These are phyloP conservation scores for Zygotorulaspora mrakii DNA, from an alignment of 1,139 yeast genomes.

Conservation along the genomic window DNA sequence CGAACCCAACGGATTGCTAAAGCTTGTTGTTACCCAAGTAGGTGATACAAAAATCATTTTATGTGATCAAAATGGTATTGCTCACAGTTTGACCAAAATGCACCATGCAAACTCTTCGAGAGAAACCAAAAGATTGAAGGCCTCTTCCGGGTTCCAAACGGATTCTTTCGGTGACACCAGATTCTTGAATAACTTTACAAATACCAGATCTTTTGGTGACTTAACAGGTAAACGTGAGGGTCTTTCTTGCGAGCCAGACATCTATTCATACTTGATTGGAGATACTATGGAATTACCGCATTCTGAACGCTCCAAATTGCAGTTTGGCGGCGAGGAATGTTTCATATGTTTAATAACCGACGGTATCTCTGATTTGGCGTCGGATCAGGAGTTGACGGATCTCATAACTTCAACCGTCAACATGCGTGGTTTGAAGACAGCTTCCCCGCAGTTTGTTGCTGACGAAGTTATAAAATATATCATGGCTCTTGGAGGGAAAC, in stretches of 20 bases:
- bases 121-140: conserved; percentile 72
- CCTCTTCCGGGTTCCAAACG: conserved; percentile 50
- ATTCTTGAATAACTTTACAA: conserved; percentile 71
- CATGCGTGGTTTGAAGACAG: conserved; percentile 60
- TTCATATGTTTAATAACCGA: conserved; percentile 77
- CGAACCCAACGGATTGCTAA: conserved; percentile 63
- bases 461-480: conserved; percentile 80
- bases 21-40: conserved; percentile 79
- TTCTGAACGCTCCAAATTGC: conserved; percentile 38
- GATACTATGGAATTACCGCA: conserved; percentile 36
- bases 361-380: conserved; percentile 75
- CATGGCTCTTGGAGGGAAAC: conserved; percentile 72
- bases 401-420: conserved; percentile 70
- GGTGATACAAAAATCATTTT: conserved; percentile 91
- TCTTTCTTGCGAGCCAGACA: conserved; percentile 88
- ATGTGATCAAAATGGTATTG: conserved; percentile 71
- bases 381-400: conserved; percentile 91
- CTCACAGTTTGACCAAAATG: conserved; percentile 69
- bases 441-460: conserved; percentile 84
- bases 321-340: conserved; percentile 72
- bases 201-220: conserved; percentile 94
- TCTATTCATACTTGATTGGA: conserved; percentile 49
- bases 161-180: conserved; percentile 94
- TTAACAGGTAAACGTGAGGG: conserved; percentile 75
- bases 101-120: conserved; percentile 87